A percentile compares a stretch with the other conserved stretches of the same genome.
Conservation (phyloP, 768 basidiomycete genomes). For the Tulasnella sp. region DNA sequence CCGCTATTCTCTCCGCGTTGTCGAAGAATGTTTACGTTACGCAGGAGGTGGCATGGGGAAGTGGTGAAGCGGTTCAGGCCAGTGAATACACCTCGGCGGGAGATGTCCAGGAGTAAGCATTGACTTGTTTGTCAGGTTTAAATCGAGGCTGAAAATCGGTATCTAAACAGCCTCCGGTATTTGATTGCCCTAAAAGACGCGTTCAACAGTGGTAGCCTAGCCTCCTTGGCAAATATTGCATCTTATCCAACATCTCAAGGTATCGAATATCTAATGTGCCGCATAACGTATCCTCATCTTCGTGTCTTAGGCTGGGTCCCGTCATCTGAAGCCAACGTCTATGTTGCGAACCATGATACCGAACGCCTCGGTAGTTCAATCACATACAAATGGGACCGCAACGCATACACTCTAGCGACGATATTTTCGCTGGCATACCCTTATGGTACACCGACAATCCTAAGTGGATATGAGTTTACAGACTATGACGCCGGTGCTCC, state of each 20-base stretch:
- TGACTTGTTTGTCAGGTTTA: neutral
- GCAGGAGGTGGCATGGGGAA: slow-evolving; percentile 58
- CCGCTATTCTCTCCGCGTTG: slow-evolving; percentile 56
- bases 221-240: slow-evolving; percentile 56
- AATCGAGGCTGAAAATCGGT: neutral
- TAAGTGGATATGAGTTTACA: slow-evolving; percentile 57
- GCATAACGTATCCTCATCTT: neutral
- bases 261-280: slow-evolving; percentile 36
- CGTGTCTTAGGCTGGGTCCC: slow-evolving; percentile 58
- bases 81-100: slow-evolving; percentile 59
- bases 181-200: slow-evolving; percentile 56
- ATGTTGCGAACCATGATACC: slow-evolving; percentile 71
- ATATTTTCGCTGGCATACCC: slow-evolving; percentile 66
- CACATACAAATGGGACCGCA: slow-evolving; percentile 63
- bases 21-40: slow-evolving; percentile 57
- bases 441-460: slow-evolving; percentile 65
- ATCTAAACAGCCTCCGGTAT: slow-evolving; percentile 56
- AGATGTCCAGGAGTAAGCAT: slow-evolving; percentile 64
- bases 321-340: slow-evolving; percentile 59
- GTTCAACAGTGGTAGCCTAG: slow-evolving; percentile 57
- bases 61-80: slow-evolving; percentile 58
- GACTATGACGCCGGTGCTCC: slow-evolving; percentile 60
- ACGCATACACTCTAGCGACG: slow-evolving; percentile 62
- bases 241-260: slow-evolving; percentile 52
- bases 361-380: slow-evolving; percentile 59